Evolutionary conservation across 208 protist species (phyloP).

Genomic region (Crithidia acanthocephali): DNA sequence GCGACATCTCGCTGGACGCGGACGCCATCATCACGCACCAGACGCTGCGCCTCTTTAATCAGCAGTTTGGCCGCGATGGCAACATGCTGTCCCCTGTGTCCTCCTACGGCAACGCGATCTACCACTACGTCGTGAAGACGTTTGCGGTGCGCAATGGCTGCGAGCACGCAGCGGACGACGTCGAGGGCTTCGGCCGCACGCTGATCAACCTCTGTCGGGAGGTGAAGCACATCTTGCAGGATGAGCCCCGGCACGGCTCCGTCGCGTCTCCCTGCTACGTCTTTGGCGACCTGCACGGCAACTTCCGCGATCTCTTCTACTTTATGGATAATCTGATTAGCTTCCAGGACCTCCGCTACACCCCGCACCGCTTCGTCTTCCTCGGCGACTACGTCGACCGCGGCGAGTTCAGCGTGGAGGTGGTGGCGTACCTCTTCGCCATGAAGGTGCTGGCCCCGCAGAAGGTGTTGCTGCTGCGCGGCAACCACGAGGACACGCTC

Average conservation of each 20-base stretch:
- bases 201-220: conserved; percentile 81
- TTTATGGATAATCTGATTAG: conserved; percentile 93
- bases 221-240: conserved; percentile 66
- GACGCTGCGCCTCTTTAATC: conserved; percentile 79
- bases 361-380: conserved; percentile 96
- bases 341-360: conserved; percentile 93
- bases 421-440: conserved; percentile 91
- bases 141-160: conserved; percentile 87
- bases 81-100: conserved; percentile 64
- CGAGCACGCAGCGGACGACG: conserved; percentile 70
- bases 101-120: conserved; percentile 77
- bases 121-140: conserved; percentile 88
- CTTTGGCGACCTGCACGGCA: conserved; percentile 95
- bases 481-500: conserved; percentile 94
- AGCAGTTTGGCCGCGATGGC: conserved; percentile 53
- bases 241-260: conserved; percentile 73
- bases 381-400: conserved; percentile 99
- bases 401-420: conserved; percentile 93
- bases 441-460: conserved; percentile 92
- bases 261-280: conserved; percentile 92
- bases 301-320: conserved; percentile 95
- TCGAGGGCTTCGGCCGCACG: conserved; percentile 86
- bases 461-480: conserved; percentile 93
- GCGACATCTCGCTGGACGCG: conserved; percentile 70
- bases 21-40: conserved; percentile 84